A percentile compares a stretch with the other conserved stretches of the same genome.
phyloP scores from a whole-genome alignment of 2,329 filamentous ascomycete genomes.

The Canariomyces notabilis region DNA sequence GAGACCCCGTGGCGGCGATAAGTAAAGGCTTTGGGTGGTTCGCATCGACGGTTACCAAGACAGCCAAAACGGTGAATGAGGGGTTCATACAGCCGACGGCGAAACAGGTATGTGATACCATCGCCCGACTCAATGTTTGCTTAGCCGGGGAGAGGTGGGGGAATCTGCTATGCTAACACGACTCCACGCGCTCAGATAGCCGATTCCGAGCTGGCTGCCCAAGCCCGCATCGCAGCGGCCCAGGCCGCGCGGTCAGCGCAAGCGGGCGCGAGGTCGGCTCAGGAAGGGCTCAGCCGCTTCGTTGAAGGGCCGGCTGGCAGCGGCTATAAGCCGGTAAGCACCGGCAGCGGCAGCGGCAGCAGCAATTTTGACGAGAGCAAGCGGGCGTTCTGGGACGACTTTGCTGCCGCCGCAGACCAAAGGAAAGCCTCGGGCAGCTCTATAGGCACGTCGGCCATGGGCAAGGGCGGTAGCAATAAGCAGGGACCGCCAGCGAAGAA shows the following conservation, averaged over 20 bases:
- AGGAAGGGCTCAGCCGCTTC: conserved; percentile 78
- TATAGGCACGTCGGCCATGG: conserved; percentile 57
- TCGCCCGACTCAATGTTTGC: too few relatives aligned
- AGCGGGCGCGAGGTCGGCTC: conserved; percentile 52
- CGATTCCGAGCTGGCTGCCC: conserved; percentile 70
- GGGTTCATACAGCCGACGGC: conserved; percentile 90
- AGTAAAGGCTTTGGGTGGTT: conserved; percentile 96
- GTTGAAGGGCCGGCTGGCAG: conserved; percentile 64
- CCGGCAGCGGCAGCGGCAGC: too few relatives aligned
- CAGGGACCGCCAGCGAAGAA: conserved; percentile 31
- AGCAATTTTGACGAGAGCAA: conserved; percentile 54
- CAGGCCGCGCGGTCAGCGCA: conserved; percentile 63
- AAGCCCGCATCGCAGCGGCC: conserved; percentile 57
- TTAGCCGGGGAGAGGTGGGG: too few relatives aligned
- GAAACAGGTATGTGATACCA: conserved; percentile 59
- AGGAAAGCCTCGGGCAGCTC: conserved; percentile 40
- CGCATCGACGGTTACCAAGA: conserved; percentile 78
- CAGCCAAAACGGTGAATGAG: conserved; percentile 86
- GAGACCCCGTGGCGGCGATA: conserved; percentile 81
- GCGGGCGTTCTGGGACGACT: conserved; percentile 89
- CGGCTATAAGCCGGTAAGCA: conserved; percentile 35
- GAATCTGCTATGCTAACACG: conserved; percentile 1
- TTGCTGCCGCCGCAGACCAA: conserved; percentile 65
- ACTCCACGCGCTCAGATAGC: conserved; percentile 53
- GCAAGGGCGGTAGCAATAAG: conserved; percentile 41